Base-by-base conservation (phyloP, 495 filamentous ascomycete genomes). In the Apiosordaria backusii region DNA sequence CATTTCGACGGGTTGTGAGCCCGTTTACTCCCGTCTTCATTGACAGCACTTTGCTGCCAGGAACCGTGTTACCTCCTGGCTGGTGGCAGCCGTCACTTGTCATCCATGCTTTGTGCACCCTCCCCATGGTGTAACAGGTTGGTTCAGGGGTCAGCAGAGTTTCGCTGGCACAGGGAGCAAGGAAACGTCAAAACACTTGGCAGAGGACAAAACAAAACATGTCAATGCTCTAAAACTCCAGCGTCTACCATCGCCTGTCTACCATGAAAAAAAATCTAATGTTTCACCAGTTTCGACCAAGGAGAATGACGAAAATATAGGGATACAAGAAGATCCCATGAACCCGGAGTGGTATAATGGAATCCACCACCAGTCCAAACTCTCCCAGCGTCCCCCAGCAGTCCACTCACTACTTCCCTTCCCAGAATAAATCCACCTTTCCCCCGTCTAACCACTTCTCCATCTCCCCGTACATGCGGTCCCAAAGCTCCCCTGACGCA, bases 391-490 rank as follows among this genome's bases (percentile, higher is more conserved):
- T 6, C 0, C 29, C 29, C 10, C 10, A 6, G 6, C 29, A 35
- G 10, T 35, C 29, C 10, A 2, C 35, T 45, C 10, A 45, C 16
- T 45, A 15, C 16, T 45, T 45, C 35, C 35, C 35, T 45, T 73
- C 71, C 74, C 74, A 76, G 24, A 73, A 73, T 4, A 76, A 64
- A 53, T 76, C 69, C 3, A 76, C 67, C 19, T 72, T 66, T 5
- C 71, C 67, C 6, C 79, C 80, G 16, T 76, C 76, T 61, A 82
- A 68, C 80, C 80, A 82, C 58, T 79, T 75, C 60, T 75, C 77
- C 65, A 81, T 79, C 71, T 81, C 77, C 58, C 74, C 72, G 35
- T 82, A 82, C 72, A 81, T 78, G n/a, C 76, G 67, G 4, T 71
- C 54, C 73, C 67, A 78, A 72, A 79, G 59, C 66, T 23, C 55